phyloP scores from a whole-genome alignment of 2,329 filamentous ascomycete species.

The Neopestalotiopsis rosae region DNA sequence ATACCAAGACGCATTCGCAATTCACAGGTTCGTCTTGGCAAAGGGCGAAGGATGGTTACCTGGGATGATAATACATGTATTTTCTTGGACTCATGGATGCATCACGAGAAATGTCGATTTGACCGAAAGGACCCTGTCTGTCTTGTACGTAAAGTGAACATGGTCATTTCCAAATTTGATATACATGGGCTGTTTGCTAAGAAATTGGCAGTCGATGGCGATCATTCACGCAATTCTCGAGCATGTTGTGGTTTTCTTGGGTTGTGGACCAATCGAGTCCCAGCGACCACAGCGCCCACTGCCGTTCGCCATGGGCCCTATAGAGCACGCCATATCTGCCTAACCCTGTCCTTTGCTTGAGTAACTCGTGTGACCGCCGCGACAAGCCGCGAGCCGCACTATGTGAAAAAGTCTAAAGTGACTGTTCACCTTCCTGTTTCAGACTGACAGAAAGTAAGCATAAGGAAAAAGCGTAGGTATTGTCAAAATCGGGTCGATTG shows the following conservation, averaged over 20 bases:
- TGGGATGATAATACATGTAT: neutral
- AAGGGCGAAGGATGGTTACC: neutral
- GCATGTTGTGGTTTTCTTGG: neutral
- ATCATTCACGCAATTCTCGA: neutral
- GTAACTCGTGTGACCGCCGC: neutral
- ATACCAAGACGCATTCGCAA: neutral
- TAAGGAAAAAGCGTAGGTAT: neutral
- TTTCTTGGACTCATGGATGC: neutral
- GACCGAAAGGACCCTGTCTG: neutral
- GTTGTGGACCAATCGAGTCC: neutral
- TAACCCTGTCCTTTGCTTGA: neutral
- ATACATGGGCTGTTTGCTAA: neutral
- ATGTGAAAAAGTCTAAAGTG: too few relatives aligned
- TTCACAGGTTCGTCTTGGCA: neutral
- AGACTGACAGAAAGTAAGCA: neutral
- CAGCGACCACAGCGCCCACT: neutral
- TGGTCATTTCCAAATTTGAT: neutral
- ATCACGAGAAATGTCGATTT: neutral
- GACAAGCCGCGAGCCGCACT: neutral
- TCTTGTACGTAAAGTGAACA: slow-evolving; percentile 11
- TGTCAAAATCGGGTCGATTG: too few relatives aligned
- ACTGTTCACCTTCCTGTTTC: neutral
- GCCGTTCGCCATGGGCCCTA: neutral
- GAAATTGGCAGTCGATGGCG: neutral
- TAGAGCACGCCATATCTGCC: slow-evolving; percentile 7